phyloP scores from a whole-genome alignment of 352 stramenopile species.

The Globisporangium orthogonon region DNA sequence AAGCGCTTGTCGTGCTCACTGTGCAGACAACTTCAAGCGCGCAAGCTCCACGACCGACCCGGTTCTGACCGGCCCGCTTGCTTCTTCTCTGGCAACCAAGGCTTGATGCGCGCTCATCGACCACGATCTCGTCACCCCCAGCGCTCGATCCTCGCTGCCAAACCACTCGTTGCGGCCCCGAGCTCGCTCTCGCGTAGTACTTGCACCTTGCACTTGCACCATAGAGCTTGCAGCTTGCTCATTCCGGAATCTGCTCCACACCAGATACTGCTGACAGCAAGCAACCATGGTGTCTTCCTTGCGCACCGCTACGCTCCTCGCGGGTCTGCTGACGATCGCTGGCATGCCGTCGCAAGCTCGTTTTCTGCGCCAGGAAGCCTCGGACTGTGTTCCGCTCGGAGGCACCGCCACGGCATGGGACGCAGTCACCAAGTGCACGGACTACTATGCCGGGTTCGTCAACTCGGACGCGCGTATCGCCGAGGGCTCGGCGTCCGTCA shows the following conservation, averaged over 20 bases:
- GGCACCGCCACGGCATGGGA: slow-evolving; percentile 18
- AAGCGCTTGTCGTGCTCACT: neutral
- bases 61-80: neutral
- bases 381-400: slow-evolving; percentile 9
- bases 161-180: neutral
- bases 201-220: no score
- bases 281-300: neutral
- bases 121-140: neutral
- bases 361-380: slow-evolving; percentile 1
- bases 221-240: neutral
- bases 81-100: neutral
- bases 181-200: neutral
- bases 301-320: neutral
- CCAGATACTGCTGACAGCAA: neutral
- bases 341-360: neutral
- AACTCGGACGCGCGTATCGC: slow-evolving; percentile 20
- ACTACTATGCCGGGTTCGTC: slow-evolving; percentile 22
- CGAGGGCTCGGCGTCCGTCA: slow-evolving; percentile 18
- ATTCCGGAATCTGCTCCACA: neutral
- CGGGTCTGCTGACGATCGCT: neutral
- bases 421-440: slow-evolving; percentile 18
- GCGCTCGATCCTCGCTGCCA: neutral
- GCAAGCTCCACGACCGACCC: neutral
- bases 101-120: neutral
- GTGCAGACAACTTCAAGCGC: neutral